Evolutionary conservation across 768 basidiomycete species (phyloP), one percentile per base, ranked within the genome.

Genomic region (Suillus spraguei): DNA sequence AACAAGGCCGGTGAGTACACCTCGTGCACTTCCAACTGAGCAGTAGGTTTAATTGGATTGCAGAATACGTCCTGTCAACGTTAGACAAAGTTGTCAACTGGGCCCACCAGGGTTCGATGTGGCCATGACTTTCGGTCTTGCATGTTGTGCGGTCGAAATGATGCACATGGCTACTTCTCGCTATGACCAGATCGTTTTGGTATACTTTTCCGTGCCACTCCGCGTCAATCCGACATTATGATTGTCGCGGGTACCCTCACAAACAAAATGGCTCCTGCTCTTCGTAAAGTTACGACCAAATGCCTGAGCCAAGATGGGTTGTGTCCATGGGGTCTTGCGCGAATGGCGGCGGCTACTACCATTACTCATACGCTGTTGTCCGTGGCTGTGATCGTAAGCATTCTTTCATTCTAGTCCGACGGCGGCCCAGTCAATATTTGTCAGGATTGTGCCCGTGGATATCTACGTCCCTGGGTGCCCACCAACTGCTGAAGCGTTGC

Each of bases 241-340:
- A 99, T 99, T 73, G 97, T 99, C 52, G 97, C 97, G 54, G 97
- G 97, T 39, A 99, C 97, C 0, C 80, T 99, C 70, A 99, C 97
- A 65, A 99, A 99, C 82, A 99, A 99, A 81, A 99, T 99, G 97
- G 97, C 96, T 5, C 97, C 97, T 47, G 97, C 97, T 9, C 76
- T 99, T 74, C 86, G 97, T 71, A 98, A 95, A 77, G 96, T 95
- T 95, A 95, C 71, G 94, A 96, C 77, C 95, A 99, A 77, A 99
- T 99, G 97, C 97, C 97, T 38, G 95, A 98, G 72, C 97, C 97
- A 87, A 92, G 96, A 72, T 99, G 97, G 97, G 97, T 99, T 63
- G 92, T 99, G 73, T 99, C 97, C 32, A 99, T 99, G 97, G 97
- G 97, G 52, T 98, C 97, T 5, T 99, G 97, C 77, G 97, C 97